phyloP scores from a whole-genome alignment of 805 yeast genomes.

The Candida dajiaensis region DNA sequence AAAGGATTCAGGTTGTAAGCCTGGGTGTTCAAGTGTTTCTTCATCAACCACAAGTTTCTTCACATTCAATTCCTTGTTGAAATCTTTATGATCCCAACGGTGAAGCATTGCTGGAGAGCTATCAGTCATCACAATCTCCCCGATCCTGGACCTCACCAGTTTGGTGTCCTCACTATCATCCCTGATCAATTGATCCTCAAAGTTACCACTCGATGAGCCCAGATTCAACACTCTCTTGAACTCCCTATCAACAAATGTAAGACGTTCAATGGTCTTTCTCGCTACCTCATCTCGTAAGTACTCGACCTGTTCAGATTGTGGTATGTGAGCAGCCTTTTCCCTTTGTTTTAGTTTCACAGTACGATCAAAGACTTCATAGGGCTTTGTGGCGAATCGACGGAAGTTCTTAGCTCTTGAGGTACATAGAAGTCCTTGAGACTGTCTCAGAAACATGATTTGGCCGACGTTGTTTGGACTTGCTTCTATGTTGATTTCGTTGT shows the following conservation, averaged over 20 bases:
- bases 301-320: conserved; percentile 52
- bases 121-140: conserved; percentile 61
- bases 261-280: conserved; percentile 61
- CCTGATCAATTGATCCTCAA: conserved; percentile 30
- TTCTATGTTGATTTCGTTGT: background rate
- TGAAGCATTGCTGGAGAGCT: conserved; percentile 46
- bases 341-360: conserved; percentile 56
- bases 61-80: conserved; percentile 38
- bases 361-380: conserved; percentile 55
- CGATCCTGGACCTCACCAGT: conserved; percentile 46
- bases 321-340: conserved; percentile 39
- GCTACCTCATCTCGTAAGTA: conserved; percentile 75
- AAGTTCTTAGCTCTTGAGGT: background rate
- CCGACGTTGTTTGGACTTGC: background rate
- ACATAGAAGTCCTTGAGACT: background rate
- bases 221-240: conserved; percentile 60
- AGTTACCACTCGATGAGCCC: conserved; percentile 69
- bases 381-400: conserved; percentile 7
- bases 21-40: conserved; percentile 45
- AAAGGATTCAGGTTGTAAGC: conserved; percentile 36
- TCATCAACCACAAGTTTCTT: conserved; percentile 60
- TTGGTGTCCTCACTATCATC: conserved; percentile 43
- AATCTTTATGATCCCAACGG: conserved; percentile 39
- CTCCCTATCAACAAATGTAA: conserved; percentile 64
- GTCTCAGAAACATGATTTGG: background rate